Evolutionary conservation across 176 grass and related monocot species (phyloP).

Genomic region (Avena sativa): DNA sequence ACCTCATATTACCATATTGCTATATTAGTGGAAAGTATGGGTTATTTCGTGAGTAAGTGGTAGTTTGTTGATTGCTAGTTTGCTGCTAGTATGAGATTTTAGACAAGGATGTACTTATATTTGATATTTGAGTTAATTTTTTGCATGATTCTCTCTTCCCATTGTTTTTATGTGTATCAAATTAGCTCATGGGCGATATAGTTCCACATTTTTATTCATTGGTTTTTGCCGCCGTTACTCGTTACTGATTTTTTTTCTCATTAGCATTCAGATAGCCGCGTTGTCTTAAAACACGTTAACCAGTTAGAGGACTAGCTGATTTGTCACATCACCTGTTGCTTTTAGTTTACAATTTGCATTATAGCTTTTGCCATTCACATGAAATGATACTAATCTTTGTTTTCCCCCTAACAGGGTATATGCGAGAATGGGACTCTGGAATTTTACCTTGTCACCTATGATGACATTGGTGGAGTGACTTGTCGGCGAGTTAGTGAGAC

Average conservation of each 20-base stretch:
- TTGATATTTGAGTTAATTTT: background rate
- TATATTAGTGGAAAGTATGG: background rate
- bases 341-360: background rate
- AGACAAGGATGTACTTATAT: background rate
- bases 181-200: background rate
- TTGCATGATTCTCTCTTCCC: background rate
- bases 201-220: background rate
- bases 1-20: background rate
- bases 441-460: constrained; percentile 86
- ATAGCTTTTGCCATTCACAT: constrained; percentile 14
- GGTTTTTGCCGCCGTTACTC: background rate
- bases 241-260: background rate
- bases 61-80: background rate
- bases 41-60: background rate
- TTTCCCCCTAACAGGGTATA: constrained; percentile 69
- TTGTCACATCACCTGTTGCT: constrained; percentile 4
- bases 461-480: constrained; percentile 86
- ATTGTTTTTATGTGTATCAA: background rate
- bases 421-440: constrained; percentile 73
- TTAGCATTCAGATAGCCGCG: background rate
- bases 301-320: constrained; percentile 13
- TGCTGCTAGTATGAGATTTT: constrained; percentile 10
- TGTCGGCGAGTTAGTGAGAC: constrained; percentile 70
- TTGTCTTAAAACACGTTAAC: background rate
- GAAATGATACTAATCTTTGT: constrained; percentile 26